Evolutionary conservation across 306 rosid genomes (phyloP), one percentile per base, ranked within the genome.

Genomic region (Hippophae gyantsensis): DNA sequence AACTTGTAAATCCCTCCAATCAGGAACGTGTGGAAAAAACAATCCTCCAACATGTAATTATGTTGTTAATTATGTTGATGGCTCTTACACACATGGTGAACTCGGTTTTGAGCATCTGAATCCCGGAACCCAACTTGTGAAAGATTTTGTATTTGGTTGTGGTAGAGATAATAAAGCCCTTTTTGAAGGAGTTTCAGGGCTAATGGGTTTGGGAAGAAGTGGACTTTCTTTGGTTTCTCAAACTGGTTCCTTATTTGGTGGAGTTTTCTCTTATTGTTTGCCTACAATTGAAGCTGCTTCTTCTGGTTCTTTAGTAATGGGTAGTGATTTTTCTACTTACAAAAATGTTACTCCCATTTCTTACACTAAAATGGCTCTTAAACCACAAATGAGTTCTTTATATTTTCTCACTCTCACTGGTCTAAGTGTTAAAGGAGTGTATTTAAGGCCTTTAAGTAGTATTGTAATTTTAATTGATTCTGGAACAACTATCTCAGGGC

Each of bases 221-320:
- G 58, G 72, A 11, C 77, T 90, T 7, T 90, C 97, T 12, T n/a
- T 85, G 50, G 64, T 87, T 32, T 77, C 89, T 64, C 97, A 90
- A 74, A 74, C 85, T 53, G 63, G 74, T 56, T 56, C 76, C 6
- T 14, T 78, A 10, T 87, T 82, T 72, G 90, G 86, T 3, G 94
- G 94, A 9, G 83, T 82, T 43, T 90, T 90, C 81, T 90, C 95
- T 0, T 87, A 90, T 52, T 90, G 97, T 60, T 74, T 90, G 56
- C 97, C 97, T 55, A 47, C 94, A 23, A 62, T 78, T 5, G 81
- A 71, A 4, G 60, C 52, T 8, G 82, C 81, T 32, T 52, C 82
- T 58, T 82, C 97, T 9, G 97, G 97, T 10, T 84, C 96, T 48
- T 75, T 90, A 49, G 76, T 71, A 7, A 63, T 90, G 81, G 97